Percentiles rank a stretch among this genome's conserved stretches.
These are phyloP conservation scores for Sclerotinia nivalis DNA, from an alignment of 2,329 filamentous ascomycete species.

Conservation along the genomic window DNA sequence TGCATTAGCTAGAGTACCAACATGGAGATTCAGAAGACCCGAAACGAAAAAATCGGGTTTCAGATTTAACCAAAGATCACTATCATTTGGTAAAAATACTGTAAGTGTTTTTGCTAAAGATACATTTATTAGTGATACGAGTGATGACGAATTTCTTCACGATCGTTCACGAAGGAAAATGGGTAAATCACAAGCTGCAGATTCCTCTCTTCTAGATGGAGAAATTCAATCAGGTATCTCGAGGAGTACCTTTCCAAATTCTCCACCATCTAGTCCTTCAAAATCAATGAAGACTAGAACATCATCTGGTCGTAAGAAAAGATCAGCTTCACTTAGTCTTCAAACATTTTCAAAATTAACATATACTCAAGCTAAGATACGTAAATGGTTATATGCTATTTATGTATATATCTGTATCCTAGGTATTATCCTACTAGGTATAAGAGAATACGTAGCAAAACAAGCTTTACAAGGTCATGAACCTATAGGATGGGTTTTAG, in stretches of 20 bases:
- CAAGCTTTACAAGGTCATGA: constrained; percentile 72
- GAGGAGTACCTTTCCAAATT: constrained; percentile 55
- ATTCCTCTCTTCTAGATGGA: constrained; percentile 1
- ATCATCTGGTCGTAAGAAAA: constrained; percentile 64
- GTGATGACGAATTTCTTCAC: constrained; percentile 30
- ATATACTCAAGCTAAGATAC: constrained; percentile 68
- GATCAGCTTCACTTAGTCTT: constrained; percentile 62
- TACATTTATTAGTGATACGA: constrained; percentile 31
- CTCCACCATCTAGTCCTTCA: constrained; percentile 38
- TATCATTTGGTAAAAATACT: constrained; percentile 28
- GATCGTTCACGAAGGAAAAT: not conserved
- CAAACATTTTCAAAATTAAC: constrained; percentile 80
- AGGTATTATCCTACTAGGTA: constrained; percentile 65
- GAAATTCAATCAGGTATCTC: constrained; percentile 21
- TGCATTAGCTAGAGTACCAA: constrained; percentile 81
- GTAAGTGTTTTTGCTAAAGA: constrained; percentile 30
- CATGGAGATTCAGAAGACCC: constrained; percentile 77
- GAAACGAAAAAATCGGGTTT: constrained; percentile 10
- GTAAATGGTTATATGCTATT: constrained; percentile 81
- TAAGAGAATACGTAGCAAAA: constrained; percentile 68
- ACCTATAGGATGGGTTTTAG: constrained; percentile 88
- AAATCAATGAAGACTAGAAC: constrained; percentile 47
- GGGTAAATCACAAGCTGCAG: not conserved
- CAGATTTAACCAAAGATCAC: constrained; percentile 13
- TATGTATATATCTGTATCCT: constrained; percentile 74